phyloP scores from a whole-genome alignment of 768 basidiomycete species.

The Trametes cubensis region DNA sequence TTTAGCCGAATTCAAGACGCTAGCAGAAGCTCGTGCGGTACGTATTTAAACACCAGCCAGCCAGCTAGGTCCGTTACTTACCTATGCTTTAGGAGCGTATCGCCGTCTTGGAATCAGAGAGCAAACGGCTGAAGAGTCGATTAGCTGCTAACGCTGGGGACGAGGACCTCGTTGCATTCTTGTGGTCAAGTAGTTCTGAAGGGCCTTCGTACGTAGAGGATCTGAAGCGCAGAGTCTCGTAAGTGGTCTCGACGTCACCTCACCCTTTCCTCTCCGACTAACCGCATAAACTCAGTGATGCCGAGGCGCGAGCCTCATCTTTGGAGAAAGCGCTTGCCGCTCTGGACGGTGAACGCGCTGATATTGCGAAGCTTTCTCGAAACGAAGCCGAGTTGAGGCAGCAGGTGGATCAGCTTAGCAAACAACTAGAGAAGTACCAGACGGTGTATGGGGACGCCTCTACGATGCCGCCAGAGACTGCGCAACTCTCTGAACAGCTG shows the following conservation, averaged over 20 bases:
- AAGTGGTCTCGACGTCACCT: constrained; percentile 30
- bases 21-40: constrained; percentile 60
- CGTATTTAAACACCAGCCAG: constrained; percentile 35
- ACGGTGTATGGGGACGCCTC: constrained; percentile 62
- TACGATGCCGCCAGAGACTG: constrained; percentile 51
- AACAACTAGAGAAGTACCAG: constrained; percentile 63
- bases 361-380: constrained; percentile 52
- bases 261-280: no score
- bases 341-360: constrained; percentile 53
- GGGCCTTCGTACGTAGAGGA: constrained; percentile 51
- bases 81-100: constrained; percentile 64
- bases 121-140: constrained; percentile 68
- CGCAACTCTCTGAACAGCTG: constrained; percentile 55
- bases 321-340: constrained; percentile 53
- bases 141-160: constrained; percentile 76
- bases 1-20: constrained; percentile 61
- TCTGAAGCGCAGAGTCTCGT: constrained; percentile 61
- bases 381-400: constrained; percentile 54
- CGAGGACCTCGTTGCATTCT: constrained; percentile 72
- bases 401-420: constrained; percentile 47
- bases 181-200: constrained; percentile 58
- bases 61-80: neutral
- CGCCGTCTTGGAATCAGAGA: constrained; percentile 67
- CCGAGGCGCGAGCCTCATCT: constrained; percentile 52
- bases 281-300: constrained; percentile 42